phyloP scores from a whole-genome alignment of 257 asterid species.

The Catharanthus roseus region DNA sequence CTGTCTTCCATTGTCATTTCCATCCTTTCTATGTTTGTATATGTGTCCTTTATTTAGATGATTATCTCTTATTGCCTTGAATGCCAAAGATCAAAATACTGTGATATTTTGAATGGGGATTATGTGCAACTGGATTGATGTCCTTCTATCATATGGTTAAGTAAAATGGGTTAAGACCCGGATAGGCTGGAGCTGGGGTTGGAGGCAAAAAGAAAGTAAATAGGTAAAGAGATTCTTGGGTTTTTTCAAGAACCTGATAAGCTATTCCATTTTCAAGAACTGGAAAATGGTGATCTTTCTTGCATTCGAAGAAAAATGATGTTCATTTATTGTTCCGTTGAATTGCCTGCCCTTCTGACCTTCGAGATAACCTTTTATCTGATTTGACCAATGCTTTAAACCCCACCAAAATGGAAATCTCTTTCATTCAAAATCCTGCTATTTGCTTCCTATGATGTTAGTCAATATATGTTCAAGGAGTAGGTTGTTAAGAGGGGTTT shows the following conservation, averaged over 20 bases:
- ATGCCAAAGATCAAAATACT: not conserved
- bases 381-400: not conserved
- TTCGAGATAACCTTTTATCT: not conserved
- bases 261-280: not conserved
- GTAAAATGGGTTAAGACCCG: not conserved
- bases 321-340: not conserved
- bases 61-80: not conserved
- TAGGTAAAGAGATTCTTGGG: not conserved
- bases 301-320: not conserved
- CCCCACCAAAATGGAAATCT: not conserved
- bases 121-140: not conserved
- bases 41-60: not conserved
- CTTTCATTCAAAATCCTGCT: not conserved
- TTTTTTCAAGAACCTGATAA: not conserved
- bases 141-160: not conserved
- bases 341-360: not conserved
- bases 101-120: not conserved
- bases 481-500: not conserved
- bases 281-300: not conserved
- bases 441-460: not conserved
- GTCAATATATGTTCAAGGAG: constrained; percentile 1
- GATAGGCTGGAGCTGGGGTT: not conserved
- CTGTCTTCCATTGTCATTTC: not conserved
- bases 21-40: not conserved
- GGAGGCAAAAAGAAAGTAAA: not conserved